Conservation (phyloP, 352 stramenopile genomes). For the Phytopythium cucurbitacearum region DNA sequence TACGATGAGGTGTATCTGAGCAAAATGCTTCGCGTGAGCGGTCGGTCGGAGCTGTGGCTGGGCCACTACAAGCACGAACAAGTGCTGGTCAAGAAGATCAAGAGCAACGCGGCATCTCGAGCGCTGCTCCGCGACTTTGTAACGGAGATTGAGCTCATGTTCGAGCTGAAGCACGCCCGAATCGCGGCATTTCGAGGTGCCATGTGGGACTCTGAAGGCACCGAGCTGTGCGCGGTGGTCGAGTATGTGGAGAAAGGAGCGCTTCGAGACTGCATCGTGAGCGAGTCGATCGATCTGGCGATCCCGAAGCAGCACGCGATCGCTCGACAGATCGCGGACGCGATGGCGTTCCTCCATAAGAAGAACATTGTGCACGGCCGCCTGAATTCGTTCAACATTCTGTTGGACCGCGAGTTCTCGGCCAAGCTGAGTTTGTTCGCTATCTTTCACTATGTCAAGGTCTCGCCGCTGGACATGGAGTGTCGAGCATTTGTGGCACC, state of each 20-base stretch:
- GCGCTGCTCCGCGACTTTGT: slow-evolving; percentile 67
- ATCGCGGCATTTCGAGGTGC: slow-evolving; percentile 70
- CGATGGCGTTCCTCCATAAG: slow-evolving; percentile 58
- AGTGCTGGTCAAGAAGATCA: slow-evolving; percentile 82
- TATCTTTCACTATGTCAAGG: slow-evolving; percentile 75
- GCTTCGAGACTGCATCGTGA: slow-evolving; percentile 55
- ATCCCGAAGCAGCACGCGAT: slow-evolving; percentile 68
- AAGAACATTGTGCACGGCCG: slow-evolving; percentile 73
- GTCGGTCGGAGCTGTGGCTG: slow-evolving; percentile 69
- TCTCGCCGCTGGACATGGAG: slow-evolving; percentile 63
- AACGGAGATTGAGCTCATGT: slow-evolving; percentile 79
- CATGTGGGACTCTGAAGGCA: slow-evolving; percentile 68
- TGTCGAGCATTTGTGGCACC: slow-evolving; percentile 64
- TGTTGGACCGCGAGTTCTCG: slow-evolving; percentile 59
- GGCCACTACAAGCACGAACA: slow-evolving; percentile 59
- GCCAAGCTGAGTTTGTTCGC: slow-evolving; percentile 78
- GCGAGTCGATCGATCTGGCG: slow-evolving; percentile 25
- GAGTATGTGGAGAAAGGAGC: slow-evolving; percentile 62
- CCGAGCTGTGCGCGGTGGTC: slow-evolving; percentile 69
- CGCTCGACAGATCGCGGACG: slow-evolving; percentile 62
- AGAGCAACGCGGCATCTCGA: slow-evolving; percentile 62
- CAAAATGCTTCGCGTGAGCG: slow-evolving; percentile 71
- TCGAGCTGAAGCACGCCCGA: slow-evolving; percentile 54
- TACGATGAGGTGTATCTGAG: slow-evolving; percentile 72
- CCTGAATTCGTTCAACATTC: slow-evolving; percentile 73